Conservation (phyloP, 163 green algal species). For the Chloromonas sp. region DNA sequence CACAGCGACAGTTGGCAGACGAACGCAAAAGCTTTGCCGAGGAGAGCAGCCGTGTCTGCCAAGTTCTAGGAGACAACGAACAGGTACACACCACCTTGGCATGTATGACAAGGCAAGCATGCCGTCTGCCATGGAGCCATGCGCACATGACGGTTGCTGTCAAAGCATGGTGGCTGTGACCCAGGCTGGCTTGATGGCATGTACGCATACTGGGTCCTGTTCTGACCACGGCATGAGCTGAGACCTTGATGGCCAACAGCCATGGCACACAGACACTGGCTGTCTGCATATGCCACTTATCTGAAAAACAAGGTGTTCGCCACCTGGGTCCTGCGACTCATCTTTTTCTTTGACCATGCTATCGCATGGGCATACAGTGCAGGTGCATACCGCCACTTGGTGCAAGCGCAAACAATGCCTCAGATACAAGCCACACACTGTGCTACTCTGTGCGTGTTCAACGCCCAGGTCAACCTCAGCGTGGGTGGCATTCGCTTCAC, state of each 20-base stretch:
- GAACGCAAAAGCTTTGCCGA: slow-evolving; percentile 29
- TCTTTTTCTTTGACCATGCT: too few species aligned
- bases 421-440: background rate
- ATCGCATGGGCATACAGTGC: too few species aligned
- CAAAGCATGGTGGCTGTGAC: background rate
- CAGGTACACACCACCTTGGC: slow-evolving; percentile 3
- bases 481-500: slow-evolving; percentile 58
- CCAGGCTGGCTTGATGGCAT: too few species aligned
- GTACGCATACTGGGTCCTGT: background rate
- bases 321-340: too few species aligned
- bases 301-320: too few species aligned
- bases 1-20: slow-evolving; percentile 15
- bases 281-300: too few species aligned
- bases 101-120: background rate
- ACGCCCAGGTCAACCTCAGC: slow-evolving; percentile 50
- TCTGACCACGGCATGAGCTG: background rate
- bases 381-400: too few species aligned
- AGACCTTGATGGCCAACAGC: background rate
- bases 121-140: background rate
- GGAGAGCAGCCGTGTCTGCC: slow-evolving; percentile 30
- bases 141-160: background rate
- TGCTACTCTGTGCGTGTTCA: background rate
- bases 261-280: too few species aligned
- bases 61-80: slow-evolving; percentile 36
- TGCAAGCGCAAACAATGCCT: too few species aligned